phyloP scores from a whole-genome alignment of 805 yeast genomes.

The Kluyveromyces nonfermentans region DNA sequence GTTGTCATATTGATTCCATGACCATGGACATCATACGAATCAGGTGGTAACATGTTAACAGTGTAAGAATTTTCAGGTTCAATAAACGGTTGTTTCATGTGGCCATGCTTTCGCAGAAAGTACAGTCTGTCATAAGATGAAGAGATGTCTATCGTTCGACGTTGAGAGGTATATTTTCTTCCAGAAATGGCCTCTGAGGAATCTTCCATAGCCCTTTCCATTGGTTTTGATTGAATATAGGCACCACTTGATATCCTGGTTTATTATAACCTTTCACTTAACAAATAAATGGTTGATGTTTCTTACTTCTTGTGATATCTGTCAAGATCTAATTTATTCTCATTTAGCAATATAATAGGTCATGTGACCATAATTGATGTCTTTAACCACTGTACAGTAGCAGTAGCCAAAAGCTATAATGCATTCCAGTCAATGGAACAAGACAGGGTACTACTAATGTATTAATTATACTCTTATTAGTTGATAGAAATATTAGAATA shows the following conservation, averaged over 20 bases:
- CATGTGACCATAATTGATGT: no score
- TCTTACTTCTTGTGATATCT: no score
- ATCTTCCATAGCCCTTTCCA: not conserved
- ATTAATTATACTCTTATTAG: no score
- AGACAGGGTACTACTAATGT: no score
- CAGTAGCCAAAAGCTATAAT: no score
- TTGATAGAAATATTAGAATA: not conserved
- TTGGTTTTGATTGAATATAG: not conserved
- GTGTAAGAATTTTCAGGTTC: constrained; percentile 26
- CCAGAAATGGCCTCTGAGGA: constrained; percentile 6
- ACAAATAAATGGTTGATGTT: no score
- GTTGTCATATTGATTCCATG: constrained; percentile 52
- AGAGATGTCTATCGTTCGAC: constrained; percentile 27
- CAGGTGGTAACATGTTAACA: constrained; percentile 25
- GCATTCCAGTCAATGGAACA: no score
- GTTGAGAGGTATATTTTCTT: constrained; percentile 24
- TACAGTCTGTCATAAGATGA: constrained; percentile 24
- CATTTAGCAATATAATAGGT: no score
- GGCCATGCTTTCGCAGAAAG: constrained; percentile 22
- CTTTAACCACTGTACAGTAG: no score
- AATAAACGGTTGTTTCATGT: constrained; percentile 16
- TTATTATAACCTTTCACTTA: no score
- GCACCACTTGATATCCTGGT: not conserved
- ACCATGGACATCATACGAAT: constrained; percentile 14
- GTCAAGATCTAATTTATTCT: no score